These are phyloP conservation scores for Sordariomycetes sp. DNA, from an alignment of 2,329 filamentous ascomycete genomes.

Conservation along the genomic window DNA sequence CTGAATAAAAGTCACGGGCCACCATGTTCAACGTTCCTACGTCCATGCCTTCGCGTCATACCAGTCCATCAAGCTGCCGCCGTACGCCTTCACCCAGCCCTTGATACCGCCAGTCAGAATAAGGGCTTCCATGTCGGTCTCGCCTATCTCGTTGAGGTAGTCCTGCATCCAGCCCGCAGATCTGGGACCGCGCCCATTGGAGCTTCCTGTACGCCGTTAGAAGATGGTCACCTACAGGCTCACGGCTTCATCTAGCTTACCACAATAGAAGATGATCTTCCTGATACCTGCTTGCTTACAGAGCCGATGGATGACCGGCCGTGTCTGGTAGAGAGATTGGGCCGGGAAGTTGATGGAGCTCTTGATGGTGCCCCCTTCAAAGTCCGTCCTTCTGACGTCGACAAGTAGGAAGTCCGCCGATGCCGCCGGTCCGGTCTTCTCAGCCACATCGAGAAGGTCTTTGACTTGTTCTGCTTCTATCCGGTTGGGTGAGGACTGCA, in stretches of 20 bases:
- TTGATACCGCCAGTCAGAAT: slow-evolving; percentile 43
- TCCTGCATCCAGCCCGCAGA: slow-evolving; percentile 47
- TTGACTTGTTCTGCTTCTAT: slow-evolving; percentile 30
- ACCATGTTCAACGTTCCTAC: no score
- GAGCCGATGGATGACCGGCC: slow-evolving; percentile 30
- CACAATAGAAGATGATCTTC: slow-evolving; percentile 38
- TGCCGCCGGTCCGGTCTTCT: slow-evolving; percentile 11
- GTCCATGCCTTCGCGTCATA: slow-evolving; percentile 28
- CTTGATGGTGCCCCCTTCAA: slow-evolving; percentile 46
- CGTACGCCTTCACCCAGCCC: slow-evolving; percentile 40
- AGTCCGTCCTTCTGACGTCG: slow-evolving; percentile 30
- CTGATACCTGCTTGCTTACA: slow-evolving; percentile 29
- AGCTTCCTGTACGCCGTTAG: slow-evolving; percentile 34
- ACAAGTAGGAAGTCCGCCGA: slow-evolving; percentile 28
- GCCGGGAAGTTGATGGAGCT: slow-evolving; percentile 43
- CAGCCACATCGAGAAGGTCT: slow-evolving; percentile 26
- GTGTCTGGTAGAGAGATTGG: slow-evolving; percentile 31
- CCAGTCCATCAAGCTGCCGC: slow-evolving; percentile 33
- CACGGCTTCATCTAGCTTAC: slow-evolving; percentile 18
- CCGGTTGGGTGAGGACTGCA: slow-evolving; percentile 24
- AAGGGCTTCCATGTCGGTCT: slow-evolving; percentile 34
- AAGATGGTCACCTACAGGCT: not conserved
- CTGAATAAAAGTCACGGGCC: no score
- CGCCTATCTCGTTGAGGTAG: slow-evolving; percentile 30
- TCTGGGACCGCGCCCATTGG: slow-evolving; percentile 41